These are phyloP conservation scores for Toxoplasma gondii DNA, from an alignment of 169 alveolate species.

Conservation along the genomic window DNA sequence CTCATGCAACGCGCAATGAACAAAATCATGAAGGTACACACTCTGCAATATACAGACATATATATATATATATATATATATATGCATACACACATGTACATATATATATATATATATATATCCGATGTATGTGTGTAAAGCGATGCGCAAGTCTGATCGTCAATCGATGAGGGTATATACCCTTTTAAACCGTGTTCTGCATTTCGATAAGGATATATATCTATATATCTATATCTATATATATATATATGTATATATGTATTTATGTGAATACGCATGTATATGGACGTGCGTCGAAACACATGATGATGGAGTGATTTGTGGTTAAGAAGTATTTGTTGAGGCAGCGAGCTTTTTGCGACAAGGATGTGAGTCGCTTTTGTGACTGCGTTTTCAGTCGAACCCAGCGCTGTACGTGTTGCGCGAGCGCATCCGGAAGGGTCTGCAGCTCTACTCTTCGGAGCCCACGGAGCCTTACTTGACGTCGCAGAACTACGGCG, in stretches of 20 bases:
- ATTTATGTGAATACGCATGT: neutral
- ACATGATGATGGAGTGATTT: neutral
- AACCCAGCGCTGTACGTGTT: slow-evolving; percentile 99
- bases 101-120: neutral
- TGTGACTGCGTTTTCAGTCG: too few relatives aligned
- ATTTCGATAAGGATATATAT: neutral
- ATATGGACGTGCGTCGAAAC: neutral
- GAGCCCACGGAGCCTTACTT: slow-evolving; percentile 99
- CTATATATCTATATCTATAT: neutral
- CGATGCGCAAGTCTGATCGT: neutral
- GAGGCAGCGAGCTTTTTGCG: too few relatives aligned
- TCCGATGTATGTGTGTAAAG: neutral
- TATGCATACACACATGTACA: neutral
- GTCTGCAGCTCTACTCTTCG: slow-evolving; percentile 98
- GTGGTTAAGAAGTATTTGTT: too few relatives aligned
- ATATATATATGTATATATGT: neutral
- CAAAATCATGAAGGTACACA: slow-evolving; percentile 93
- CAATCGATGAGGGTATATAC: too few relatives aligned
- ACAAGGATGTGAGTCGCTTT: too few relatives aligned
- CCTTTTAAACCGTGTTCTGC: neutral
- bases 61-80: neutral
- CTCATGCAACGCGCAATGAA: slow-evolving; percentile 97
- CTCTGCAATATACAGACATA: neutral
- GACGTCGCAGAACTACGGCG: slow-evolving; percentile 98
- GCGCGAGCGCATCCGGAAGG: slow-evolving; percentile 99